Conservation (phyloP, 805 yeast genomes). For the Wickerhamomyces alni region DNA sequence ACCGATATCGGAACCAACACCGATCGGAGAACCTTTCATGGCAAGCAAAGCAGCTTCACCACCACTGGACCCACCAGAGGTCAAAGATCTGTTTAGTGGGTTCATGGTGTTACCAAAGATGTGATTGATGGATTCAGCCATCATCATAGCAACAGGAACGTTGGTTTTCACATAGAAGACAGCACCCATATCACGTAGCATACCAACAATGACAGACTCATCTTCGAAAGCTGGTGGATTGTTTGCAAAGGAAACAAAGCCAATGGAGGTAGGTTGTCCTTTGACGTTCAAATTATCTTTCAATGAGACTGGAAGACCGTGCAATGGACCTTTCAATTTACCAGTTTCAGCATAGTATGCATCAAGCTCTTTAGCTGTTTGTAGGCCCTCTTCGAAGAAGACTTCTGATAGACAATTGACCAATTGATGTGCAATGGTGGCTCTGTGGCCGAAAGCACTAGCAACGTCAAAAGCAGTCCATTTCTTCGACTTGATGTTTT, state of each 20-base stretch:
- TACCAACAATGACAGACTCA: conserved; percentile 34
- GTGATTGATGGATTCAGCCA: conserved; percentile 39
- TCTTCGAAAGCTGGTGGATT: conserved; percentile 27
- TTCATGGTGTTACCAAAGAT: conserved; percentile 41
- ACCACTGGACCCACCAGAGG: conserved; percentile 51
- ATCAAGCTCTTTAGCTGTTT: conserved; percentile 50
- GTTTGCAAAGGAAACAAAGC: conserved; percentile 39
- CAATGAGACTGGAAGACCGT: conserved; percentile 61
- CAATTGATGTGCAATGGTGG: conserved; percentile 53
- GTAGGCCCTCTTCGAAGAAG: conserved; percentile 52
- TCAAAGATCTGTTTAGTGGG: conserved; percentile 36
- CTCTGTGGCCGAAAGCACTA: conserved; percentile 51
- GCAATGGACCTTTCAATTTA: conserved; percentile 54
- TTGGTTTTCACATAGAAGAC: conserved; percentile 50
- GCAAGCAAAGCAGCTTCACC: conserved; percentile 47
- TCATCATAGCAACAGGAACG: conserved; percentile 46
- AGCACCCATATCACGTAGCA: conserved; percentile 42
- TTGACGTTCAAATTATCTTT: conserved; percentile 38
- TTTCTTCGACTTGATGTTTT: conserved; percentile 25
- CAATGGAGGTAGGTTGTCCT: conserved; percentile 45
- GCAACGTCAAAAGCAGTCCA: conserved; percentile 41
- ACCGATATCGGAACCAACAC: conserved; percentile 52
- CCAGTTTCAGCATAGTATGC: conserved; percentile 41
- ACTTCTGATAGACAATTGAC: conserved; percentile 28
- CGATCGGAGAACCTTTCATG: conserved; percentile 40